Evolutionary conservation across 139 green algal species (phyloP), one percentile per base, ranked within the genome.

Genomic region (Chlamydomonas asymmetrica): DNA sequence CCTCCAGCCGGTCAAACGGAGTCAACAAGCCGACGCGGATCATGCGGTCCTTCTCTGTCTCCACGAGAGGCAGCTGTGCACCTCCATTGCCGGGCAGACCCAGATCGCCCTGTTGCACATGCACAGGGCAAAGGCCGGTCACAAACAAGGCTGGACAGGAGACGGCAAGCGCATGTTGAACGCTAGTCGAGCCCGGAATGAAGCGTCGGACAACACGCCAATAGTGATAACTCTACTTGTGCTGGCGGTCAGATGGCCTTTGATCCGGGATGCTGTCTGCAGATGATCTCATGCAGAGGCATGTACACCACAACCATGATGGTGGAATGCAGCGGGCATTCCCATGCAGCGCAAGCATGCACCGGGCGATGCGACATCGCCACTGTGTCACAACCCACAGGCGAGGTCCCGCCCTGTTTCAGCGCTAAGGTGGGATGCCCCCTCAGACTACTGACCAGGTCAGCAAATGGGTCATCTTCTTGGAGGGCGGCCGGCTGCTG

Each of bases 11-110:
- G 65, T 94, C 91, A 84, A 98, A 98, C 2, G 93, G 93, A 0
- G 93, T 98, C 27, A 98, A 71, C 23, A 96, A 80, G 5, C 93
- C 93, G 70, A 88, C 73, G 0, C 94, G 83, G 64, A 98, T 97
- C 13, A 96, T 75, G 1, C 90, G 77, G 73, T 98, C 94, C 0
- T 92, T 67, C 76, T 97, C 91, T 4, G 92, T 97, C 81, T 97
- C 94, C 34, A 93, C 86, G 48, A 95, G 63, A 5, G 16, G 66
- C 10, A 61, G 9, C 0, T 64, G 13, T 23, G 38, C 57, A 38
- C 23, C 32, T 5, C 61, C 62, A 9, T 43, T 72, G 16, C 48
- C 57, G 23, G 7, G 40, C 62, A 65, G 38, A n/a, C 32, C 35
- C 25, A 73, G 66, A 60, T 54, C 75, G 22, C 56, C 60, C 25